Base-by-base conservation (phyloP, 139 green algal species). In the Penium margaritaceum region DNA sequence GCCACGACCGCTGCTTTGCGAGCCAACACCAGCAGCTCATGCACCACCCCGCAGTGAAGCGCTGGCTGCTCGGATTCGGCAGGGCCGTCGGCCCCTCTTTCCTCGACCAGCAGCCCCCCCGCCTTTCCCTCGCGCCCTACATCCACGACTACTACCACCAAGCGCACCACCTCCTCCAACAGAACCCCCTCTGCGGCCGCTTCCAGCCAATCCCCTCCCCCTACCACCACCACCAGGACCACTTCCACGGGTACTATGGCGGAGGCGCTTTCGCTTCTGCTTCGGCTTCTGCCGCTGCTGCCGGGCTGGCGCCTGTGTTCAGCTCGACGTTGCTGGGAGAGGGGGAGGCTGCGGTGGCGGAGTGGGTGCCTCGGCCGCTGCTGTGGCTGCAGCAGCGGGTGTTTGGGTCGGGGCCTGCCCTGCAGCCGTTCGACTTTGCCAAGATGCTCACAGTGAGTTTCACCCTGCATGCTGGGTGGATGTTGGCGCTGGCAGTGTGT, bases 361-460 rank as follows among this genome's bases (percentile, higher is more conserved):
- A 27, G 57, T 9, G 19, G 51, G 24, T 60, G 51, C 43, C 43
- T 15, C 29, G 24, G 63, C 63, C 63, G 24, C 66, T 74, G 21
- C 34, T 74, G 21, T 39, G n/a, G 4, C 43, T 34, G 30, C 66
- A 34, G n/a, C 7, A 44, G 15, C 14, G 41, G 9, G 63, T 79
- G 32, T 66, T 78, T 41, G 72, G 72, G 27, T 51, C 64, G 21
- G 15, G n/a, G 2, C 72, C 38, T 5, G 34, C 65, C 17, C 33
- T 79, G 29, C 72, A 79, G 65, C 32, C 17, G 6, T 69, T 79
- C 14, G 72, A 79, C 46, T 77, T 79, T 32, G 36, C 65, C 17
- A 79, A 79, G 37, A 77, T 79, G 72, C 72, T 79, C 65, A 79
- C 63, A 19, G 72, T 79, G 33, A 65, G 32, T n/a, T n/a, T n/a